These are phyloP conservation scores for Aspergillus cejpii DNA, from an alignment of 2,329 filamentous ascomycete species.

Conservation along the genomic window DNA sequence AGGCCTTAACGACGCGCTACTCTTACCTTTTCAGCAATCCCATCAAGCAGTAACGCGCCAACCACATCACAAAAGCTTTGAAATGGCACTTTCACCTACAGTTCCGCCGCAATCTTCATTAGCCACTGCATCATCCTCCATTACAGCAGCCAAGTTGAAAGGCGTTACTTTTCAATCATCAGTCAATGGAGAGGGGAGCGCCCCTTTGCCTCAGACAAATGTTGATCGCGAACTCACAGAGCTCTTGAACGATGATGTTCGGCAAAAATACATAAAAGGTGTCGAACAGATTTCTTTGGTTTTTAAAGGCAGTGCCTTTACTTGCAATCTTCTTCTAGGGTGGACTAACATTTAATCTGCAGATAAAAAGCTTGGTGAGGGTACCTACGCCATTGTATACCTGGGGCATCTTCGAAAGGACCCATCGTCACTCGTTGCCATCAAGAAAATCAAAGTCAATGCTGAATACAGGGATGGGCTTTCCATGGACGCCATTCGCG, in stretches of 20 bases:
- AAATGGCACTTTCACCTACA: conserved; percentile 42
- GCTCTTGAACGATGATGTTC: conserved; percentile 73
- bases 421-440: conserved; percentile 67
- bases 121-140: conserved; percentile 27
- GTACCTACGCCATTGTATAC: conserved; percentile 95
- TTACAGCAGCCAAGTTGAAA: conserved; percentile 31
- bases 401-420: conserved; percentile 71
- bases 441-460: conserved; percentile 50
- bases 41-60: too few relatives aligned
- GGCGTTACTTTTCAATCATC: conserved; percentile 30
- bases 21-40: too few relatives aligned
- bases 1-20: too few relatives aligned
- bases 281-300: conserved; percentile 11
- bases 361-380: conserved; percentile 89
- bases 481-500: conserved; percentile 87
- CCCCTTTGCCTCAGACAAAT: conserved; percentile 13
- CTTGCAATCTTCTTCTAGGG: neutral
- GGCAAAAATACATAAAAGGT: conserved; percentile 87
- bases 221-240: conserved; percentile 51
- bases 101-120: conserved; percentile 35
- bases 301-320: neutral
- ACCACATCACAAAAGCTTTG: neutral
- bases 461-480: conserved; percentile 75
- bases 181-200: conserved; percentile 13
- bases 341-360: conserved; percentile 1